A percentile compares a stretch with the other conserved stretches of the same genome.
These are phyloP conservation scores for Trichocomaceae sp. DNA, from an alignment of 2,329 filamentous ascomycete genomes.

Conservation along the genomic window DNA sequence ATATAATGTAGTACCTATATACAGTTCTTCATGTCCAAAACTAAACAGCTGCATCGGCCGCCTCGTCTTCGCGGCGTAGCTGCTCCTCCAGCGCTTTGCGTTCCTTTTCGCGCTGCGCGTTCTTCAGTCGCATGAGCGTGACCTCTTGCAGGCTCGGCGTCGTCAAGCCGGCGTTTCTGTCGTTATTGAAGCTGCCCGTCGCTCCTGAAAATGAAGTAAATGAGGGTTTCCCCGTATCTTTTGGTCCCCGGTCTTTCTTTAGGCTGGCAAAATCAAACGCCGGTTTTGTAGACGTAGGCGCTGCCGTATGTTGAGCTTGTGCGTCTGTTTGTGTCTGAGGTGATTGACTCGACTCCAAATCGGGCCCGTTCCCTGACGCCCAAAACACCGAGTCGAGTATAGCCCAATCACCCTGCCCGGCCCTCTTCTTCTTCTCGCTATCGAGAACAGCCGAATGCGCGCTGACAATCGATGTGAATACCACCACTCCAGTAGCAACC, in stretches of 20 bases:
- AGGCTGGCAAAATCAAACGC: constrained; percentile 31
- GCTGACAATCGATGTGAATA: constrained; percentile 52
- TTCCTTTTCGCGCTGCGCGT: constrained; percentile 50
- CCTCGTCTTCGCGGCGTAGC: constrained; percentile 44
- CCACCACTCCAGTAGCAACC: constrained; percentile 48
- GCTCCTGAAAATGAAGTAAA: constrained; percentile 10
- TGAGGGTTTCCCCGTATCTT: constrained; percentile 11
- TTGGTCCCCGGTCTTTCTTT: constrained; percentile 19
- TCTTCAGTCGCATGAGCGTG: constrained; percentile 52
- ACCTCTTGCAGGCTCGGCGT: constrained; percentile 40
- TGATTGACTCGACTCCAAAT: constrained; percentile 26
- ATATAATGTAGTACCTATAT: not conserved
- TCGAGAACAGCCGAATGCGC: constrained; percentile 53
- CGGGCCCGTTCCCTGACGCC: constrained; percentile 49
- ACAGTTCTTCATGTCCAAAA: not conserved
- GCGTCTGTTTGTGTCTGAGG: not conserved
- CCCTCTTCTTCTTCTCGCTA: constrained; percentile 31
- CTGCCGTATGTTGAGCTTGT: constrained; percentile 13
- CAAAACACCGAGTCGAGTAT: constrained; percentile 50
- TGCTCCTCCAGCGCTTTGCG: constrained; percentile 49
- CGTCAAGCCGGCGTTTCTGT: constrained; percentile 18
- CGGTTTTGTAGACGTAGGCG: constrained; percentile 17
- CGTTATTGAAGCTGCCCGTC: not conserved
- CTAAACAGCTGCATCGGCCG: constrained; percentile 29
- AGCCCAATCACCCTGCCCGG: constrained; percentile 37